phyloP scores from a whole-genome alignment of 495 filamentous ascomycete species.

The Talaromyces trachyspermus region DNA sequence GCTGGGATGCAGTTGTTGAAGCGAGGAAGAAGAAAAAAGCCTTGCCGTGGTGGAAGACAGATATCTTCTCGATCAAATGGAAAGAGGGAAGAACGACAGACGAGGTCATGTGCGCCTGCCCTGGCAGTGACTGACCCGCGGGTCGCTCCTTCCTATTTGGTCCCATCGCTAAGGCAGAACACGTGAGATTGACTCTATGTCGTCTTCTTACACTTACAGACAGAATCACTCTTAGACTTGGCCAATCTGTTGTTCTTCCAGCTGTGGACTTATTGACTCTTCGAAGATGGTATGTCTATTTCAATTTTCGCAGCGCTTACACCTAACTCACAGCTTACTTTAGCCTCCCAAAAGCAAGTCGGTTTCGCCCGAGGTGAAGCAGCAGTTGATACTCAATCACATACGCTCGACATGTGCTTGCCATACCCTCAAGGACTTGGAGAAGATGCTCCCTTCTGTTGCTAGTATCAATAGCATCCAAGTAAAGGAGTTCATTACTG shows the following conservation, averaged over 20 bases:
- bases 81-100: too few species aligned
- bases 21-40: neutral
- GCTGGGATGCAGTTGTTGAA: slow-evolving; percentile 22
- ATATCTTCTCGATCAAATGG: too few species aligned
- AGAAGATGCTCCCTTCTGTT: slow-evolving; percentile 58
- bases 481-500: slow-evolving; percentile 63
- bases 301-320: neutral
- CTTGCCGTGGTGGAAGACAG: too few species aligned
- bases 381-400: slow-evolving; percentile 53
- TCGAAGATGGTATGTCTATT: slow-evolving; percentile 5
- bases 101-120: neutral
- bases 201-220: neutral
- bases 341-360: slow-evolving; percentile 51
- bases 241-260: too few species aligned
- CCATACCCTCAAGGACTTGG: slow-evolving; percentile 68
- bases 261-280: neutral
- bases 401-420: slow-evolving; percentile 56
- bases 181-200: neutral
- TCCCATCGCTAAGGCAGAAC: neutral
- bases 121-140: neutral
- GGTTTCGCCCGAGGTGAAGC: slow-evolving; percentile 52
- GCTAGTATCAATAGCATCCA: slow-evolving; percentile 63
- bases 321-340: slow-evolving; percentile 9
- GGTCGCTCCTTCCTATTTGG: slow-evolving; percentile 6
- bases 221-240: too few species aligned